Percentiles rank a stretch among this genome's conserved stretches.
phyloP scores from a whole-genome alignment of 225 moss, liverwort and hornwort species.

The Straminergon stramineum region DNA sequence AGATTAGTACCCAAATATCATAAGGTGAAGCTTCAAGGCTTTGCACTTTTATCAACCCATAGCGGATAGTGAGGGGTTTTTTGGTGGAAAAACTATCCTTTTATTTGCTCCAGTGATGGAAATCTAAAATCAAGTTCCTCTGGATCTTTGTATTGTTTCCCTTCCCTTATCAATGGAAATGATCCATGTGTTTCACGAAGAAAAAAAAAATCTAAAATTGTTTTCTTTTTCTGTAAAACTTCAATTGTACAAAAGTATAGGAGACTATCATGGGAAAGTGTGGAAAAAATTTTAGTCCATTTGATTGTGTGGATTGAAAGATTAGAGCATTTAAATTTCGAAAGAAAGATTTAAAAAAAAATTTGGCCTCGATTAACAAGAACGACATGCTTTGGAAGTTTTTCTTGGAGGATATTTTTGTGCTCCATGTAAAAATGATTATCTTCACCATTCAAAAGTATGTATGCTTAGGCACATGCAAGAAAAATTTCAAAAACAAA shows the following conservation, averaged over 20 bases:
- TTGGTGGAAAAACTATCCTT: neutral
- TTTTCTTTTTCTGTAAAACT: no score
- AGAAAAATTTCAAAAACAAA: neutral
- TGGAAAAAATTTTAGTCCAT: neutral
- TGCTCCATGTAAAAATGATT: neutral
- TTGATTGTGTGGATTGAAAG: neutral
- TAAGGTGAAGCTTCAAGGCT: no score
- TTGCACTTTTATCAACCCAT: neutral
- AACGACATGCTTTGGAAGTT: fast-evolving
- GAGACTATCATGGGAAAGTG: neutral
- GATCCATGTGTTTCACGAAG: no score
- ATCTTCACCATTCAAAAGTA: neutral
- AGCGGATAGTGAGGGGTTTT: fast-evolving
- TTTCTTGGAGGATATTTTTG: neutral
- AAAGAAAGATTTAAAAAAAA: no score
- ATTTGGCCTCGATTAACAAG: neutral
- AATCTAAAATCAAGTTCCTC: no score
- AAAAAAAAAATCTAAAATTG: neutral
- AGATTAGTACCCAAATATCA: neutral
- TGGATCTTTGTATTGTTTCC: no score
- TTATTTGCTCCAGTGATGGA: neutral
- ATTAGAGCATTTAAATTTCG: neutral
- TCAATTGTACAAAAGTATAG: fast-evolving
- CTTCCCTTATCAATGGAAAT: no score
- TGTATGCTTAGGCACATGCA: no score